Base-by-base conservation (phyloP, 768 basidiomycete species). In the Ephemerocybe angulata region DNA sequence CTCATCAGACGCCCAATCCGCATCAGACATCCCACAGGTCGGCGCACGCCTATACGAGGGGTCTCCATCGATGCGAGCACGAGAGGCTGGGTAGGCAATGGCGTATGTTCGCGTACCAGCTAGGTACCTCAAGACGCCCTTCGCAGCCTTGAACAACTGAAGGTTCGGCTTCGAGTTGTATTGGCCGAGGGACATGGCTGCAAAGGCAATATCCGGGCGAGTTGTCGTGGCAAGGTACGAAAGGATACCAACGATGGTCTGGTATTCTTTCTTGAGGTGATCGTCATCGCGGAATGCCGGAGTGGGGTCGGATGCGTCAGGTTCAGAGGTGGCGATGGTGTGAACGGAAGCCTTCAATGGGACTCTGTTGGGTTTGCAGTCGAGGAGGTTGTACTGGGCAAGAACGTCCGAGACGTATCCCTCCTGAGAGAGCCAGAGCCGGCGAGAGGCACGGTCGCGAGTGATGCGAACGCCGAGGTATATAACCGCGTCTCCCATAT, bases 141-240 rank as follows among this genome's bases (percentile, higher is more conserved):
- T 71, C 3, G 67, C 67, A 0, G 70, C 71, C 0, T 64, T 49
- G 44, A 70, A 59, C 58, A 75, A 72, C 0, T 43, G 51, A 0
- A 33, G 51, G 1, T 64, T 60, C 0, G 72, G 75, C n/a, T 62
- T 61, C 0, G 68, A 55, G 11, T 58, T 65, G 62, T 61, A 73
- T 25, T 69, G 68, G 0, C 70, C 60, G 1, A 77, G 66, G 0
- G 49, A 21, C 29, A 62, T 57, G 8, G 73, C 70, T 4, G 68
- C 60, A 42, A 59, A 71, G 0, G 70, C 59, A 11, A 77, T 62
- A 38, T 79, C 72, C 0, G 75, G 73, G 0, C 65, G 60, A 1
- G 73, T 72, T 6, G 62, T 63, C 2, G 71, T 50, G 2, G 71
- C 58, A 0, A 71, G 54, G 50, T 71, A 73, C 4, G 65, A 66